These are phyloP conservation scores for Didymella glomerata DNA, from an alignment of 2,329 filamentous ascomycete species.

Conservation along the genomic window DNA sequence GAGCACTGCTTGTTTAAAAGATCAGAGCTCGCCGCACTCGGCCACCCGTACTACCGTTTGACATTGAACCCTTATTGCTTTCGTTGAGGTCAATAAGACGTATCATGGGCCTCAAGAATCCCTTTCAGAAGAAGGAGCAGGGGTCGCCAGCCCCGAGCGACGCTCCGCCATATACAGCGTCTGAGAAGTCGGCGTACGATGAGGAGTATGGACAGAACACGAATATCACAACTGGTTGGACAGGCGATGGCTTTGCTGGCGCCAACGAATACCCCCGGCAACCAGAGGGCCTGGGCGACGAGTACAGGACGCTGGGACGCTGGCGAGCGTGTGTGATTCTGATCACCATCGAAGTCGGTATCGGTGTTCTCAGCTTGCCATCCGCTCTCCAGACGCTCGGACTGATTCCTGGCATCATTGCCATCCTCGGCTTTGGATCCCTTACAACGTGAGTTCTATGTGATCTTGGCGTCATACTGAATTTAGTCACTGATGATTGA, in stretches of 20 bases:
- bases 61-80: slow-evolving; percentile 6
- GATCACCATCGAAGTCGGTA: slow-evolving; percentile 45
- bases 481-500: not conserved
- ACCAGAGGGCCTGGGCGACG: slow-evolving; percentile 24
- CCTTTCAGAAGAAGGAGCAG: slow-evolving; percentile 35
- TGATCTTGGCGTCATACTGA: no score
- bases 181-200: slow-evolving; percentile 32
- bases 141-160: slow-evolving; percentile 21
- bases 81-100: not conserved
- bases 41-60: slow-evolving; percentile 12
- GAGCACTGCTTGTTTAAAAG: slow-evolving; percentile 35
- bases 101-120: slow-evolving; percentile 38
- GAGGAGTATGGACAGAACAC: slow-evolving; percentile 37
- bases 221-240: slow-evolving; percentile 37
- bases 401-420: slow-evolving; percentile 43
- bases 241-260: slow-evolving; percentile 34
- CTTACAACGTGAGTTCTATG: slow-evolving; percentile 28
- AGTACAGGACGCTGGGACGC: slow-evolving; percentile 39
- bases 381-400: slow-evolving; percentile 41
- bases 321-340: slow-evolving; percentile 43
- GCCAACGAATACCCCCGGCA: slow-evolving; percentile 33
- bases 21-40: slow-evolving; percentile 23
- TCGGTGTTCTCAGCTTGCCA: slow-evolving; percentile 41
- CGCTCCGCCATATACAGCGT: slow-evolving; percentile 28
- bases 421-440: slow-evolving; percentile 38